Conservation (phyloP, 225 moss, liverwort and hornwort genomes). For the Physcomitrium patens region DNA sequence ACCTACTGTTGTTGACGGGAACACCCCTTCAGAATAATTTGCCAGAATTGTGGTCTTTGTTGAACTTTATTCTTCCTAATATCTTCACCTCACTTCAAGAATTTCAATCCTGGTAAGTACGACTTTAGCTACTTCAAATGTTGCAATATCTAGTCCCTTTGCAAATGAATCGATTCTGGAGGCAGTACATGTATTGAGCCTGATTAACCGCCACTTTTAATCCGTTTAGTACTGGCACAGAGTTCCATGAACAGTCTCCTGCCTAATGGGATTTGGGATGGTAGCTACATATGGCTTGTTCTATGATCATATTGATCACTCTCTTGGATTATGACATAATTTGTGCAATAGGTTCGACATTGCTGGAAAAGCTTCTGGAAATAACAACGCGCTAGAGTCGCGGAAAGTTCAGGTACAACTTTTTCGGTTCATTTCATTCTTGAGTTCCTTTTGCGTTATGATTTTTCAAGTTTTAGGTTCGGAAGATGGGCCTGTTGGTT, state of each 20-base stretch:
- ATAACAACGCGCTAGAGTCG: conserved; percentile 65
- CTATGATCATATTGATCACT: not conserved
- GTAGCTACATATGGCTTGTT: not conserved
- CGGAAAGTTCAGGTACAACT: conserved; percentile 65
- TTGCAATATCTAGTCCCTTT: no score
- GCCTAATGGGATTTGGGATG: not conserved
- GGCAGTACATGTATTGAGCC: not conserved
- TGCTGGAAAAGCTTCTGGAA: conserved; percentile 58
- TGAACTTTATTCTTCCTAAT: conserved; percentile 92
- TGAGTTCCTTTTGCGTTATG: not conserved
- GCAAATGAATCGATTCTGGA: no score
- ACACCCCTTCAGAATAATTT: conserved; percentile 96
- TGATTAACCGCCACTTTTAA: not conserved
- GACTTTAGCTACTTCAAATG: not conserved
- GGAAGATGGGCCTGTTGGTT: not conserved
- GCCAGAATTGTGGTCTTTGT: conserved; percentile 90
- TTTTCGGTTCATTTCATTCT: not conserved
- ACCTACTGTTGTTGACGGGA: conserved; percentile 81
- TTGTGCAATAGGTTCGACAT: conserved; percentile 71
- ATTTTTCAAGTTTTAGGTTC: not conserved
- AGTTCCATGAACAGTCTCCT: not conserved
- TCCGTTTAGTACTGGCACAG: not conserved
- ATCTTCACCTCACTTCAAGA: conserved; percentile 86
- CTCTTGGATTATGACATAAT: not conserved
- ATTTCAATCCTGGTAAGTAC: conserved; percentile 89